phyloP scores from a whole-genome alignment of 352 stramenopile genomes.

The Phytopythium litorale region DNA sequence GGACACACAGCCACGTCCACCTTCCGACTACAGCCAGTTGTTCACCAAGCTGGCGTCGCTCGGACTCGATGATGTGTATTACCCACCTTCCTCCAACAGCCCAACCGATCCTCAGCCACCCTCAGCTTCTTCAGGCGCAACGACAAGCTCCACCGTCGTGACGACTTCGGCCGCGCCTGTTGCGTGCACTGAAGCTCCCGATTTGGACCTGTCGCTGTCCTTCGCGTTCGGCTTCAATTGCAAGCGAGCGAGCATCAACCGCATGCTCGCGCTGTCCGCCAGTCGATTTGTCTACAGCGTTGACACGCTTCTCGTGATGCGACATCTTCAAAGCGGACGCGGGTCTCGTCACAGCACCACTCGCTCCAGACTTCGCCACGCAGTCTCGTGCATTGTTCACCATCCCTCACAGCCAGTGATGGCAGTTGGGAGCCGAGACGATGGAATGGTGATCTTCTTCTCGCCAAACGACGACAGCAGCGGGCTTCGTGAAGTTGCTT shows the following conservation, averaged over 20 bases:
- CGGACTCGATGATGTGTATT: slow-evolving; percentile 45
- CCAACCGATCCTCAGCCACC: not conserved
- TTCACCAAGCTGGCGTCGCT: slow-evolving; percentile 15
- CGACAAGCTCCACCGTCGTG: not conserved
- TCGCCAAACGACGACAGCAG: not conserved
- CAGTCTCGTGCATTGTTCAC: slow-evolving; percentile 47
- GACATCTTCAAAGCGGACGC: slow-evolving; percentile 30
- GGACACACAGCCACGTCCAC: slow-evolving; percentile 37
- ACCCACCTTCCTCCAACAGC: slow-evolving; percentile 6
- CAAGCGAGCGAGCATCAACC: slow-evolving; percentile 32
- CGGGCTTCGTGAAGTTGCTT: not conserved
- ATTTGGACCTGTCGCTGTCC: slow-evolving; percentile 51
- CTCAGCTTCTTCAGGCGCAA: not conserved
- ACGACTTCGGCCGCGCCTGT: not conserved
- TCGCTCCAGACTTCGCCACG: slow-evolving; percentile 34
- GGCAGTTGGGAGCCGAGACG: slow-evolving; percentile 35
- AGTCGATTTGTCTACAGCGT: slow-evolving; percentile 35
- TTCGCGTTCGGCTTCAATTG: slow-evolving; percentile 55
- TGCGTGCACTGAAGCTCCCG: slow-evolving; percentile 37
- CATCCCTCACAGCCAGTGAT: slow-evolving; percentile 39
- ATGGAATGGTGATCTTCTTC: slow-evolving; percentile 26
- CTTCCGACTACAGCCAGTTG: slow-evolving; percentile 18
- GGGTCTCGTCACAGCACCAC: slow-evolving; percentile 24
- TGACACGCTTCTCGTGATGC: slow-evolving; percentile 38
- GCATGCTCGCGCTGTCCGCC: slow-evolving; percentile 29